Conservation (phyloP, 2,329 filamentous ascomycete species). For the Pseudocercospora vitis region DNA sequence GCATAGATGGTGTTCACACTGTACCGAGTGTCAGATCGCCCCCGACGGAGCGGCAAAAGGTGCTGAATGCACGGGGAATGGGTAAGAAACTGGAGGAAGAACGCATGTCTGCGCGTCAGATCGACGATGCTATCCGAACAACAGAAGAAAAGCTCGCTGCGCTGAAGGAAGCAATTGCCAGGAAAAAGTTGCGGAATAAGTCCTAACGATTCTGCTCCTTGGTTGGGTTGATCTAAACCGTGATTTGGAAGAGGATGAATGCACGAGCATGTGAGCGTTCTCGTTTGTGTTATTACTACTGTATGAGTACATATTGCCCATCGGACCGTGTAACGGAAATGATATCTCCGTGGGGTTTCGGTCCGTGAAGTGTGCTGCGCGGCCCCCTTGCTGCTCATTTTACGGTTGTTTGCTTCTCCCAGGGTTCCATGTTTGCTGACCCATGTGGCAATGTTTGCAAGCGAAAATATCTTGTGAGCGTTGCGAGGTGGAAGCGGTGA, state of each 20-base stretch:
- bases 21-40: slow-evolving; percentile 21
- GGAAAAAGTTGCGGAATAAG: slow-evolving; percentile 46
- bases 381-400: too few species aligned
- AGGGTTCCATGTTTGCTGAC: too few species aligned
- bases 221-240: slow-evolving; percentile 1
- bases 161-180: slow-evolving; percentile 70
- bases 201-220: too few species aligned
- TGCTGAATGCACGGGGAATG: slow-evolving; percentile 30
- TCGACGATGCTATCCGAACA: slow-evolving; percentile 75
- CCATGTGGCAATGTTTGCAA: too few species aligned
- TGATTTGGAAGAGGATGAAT: slow-evolving; percentile 9
- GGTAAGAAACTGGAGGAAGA: slow-evolving; percentile 49
- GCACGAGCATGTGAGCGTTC: slow-evolving; percentile 28
- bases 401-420: too few species aligned
- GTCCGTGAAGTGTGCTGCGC: too few species aligned
- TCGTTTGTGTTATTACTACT: slow-evolving; percentile 20
- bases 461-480: too few species aligned
- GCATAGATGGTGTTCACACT: slow-evolving; percentile 58
- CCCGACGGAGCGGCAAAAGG: slow-evolving; percentile 31
- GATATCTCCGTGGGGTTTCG: too few species aligned
- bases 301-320: slow-evolving; percentile 7
- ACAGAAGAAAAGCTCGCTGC: slow-evolving; percentile 81
- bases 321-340: too few species aligned
- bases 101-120: slow-evolving; percentile 77
- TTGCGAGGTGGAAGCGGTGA: background rate